Percentiles rank a stretch among this genome's conserved stretches.
Conservation (phyloP, 257 asterid species). For the Dorcoceras hygrometricum region DNA sequence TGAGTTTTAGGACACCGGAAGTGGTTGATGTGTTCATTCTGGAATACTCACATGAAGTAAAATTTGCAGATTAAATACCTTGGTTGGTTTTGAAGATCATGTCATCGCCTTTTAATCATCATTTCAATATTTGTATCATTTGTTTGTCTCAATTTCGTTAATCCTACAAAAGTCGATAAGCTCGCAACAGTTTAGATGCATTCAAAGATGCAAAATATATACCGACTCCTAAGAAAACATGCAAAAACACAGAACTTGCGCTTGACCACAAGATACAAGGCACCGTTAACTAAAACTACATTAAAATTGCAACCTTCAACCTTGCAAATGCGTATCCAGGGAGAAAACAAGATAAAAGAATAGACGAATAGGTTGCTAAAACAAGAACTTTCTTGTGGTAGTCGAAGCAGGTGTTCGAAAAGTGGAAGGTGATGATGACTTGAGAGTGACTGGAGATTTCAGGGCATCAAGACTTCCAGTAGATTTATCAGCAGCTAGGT, state of each 20-base stretch:
- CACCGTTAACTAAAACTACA: background rate
- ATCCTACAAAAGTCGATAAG: no score
- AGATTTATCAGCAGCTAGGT: constrained; percentile 41
- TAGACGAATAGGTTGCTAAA: constrained; percentile 23
- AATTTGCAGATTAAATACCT: background rate
- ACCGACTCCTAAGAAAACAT: background rate
- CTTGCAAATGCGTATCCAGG: background rate
- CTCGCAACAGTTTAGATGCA: no score
- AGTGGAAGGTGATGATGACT: constrained; percentile 32
- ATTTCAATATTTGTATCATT: background rate
- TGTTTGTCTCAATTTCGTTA: no score
- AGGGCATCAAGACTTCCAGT: background rate
- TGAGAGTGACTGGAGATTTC: constrained; percentile 40
- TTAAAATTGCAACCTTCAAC: background rate
- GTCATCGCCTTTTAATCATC: background rate
- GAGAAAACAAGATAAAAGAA: background rate
- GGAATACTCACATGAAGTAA: constrained; percentile 24
- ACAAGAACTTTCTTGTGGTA: constrained; percentile 42
- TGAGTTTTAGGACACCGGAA: constrained; percentile 54
- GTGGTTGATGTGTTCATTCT: constrained; percentile 51
- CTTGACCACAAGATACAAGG: background rate
- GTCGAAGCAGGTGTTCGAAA: constrained; percentile 24
- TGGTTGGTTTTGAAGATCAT: background rate
- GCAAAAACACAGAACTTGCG: background rate
- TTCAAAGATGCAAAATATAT: background rate